A percentile compares a stretch with the other conserved stretches of the same genome.
Evolutionary conservation across 140 eudicot species (phyloP).

Genomic region (Ambrosia hybrid): DNA sequence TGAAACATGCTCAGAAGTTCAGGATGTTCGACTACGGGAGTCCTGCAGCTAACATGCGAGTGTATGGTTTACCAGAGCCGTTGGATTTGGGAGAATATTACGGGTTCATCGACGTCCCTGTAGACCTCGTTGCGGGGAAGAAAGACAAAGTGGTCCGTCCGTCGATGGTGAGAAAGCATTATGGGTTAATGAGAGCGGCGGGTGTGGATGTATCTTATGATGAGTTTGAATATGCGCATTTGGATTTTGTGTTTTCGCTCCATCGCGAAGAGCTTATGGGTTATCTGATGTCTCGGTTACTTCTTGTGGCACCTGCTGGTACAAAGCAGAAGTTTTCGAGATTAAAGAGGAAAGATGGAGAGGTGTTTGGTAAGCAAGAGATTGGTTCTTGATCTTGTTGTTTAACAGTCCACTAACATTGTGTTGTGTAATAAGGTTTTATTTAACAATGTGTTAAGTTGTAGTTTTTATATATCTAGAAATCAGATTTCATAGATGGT

Average conservation of each 20-base stretch:
- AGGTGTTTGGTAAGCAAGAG: conserved; percentile 1
- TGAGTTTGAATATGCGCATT: conserved; percentile 89
- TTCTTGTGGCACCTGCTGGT: conserved; percentile 47
- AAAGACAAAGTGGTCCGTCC: conserved; percentile 84
- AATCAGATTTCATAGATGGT: too few relatives aligned
- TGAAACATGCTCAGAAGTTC: conserved; percentile 55
- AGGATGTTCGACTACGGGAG: conserved; percentile 83
- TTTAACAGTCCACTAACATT: too few relatives aligned
- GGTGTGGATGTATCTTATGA: conserved; percentile 70
- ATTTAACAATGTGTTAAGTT: background rate
- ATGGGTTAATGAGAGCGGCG: conserved; percentile 60
- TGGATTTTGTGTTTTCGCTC: conserved; percentile 79
- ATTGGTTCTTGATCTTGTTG: conserved; percentile 23
- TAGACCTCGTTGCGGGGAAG: conserved; percentile 82
- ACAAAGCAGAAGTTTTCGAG: conserved; percentile 37
- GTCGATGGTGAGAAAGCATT: conserved; percentile 83
- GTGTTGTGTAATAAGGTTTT: background rate
- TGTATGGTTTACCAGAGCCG: conserved; percentile 74
- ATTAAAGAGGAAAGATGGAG: conserved; percentile 47
- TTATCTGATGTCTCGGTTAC: conserved; percentile 78
- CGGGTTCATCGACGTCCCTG: conserved; percentile 78
- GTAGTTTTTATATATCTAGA: too few relatives aligned
- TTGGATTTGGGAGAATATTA: conserved; percentile 78
- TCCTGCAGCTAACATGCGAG: conserved; percentile 56
- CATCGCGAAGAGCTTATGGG: conserved; percentile 85